Evolutionary conservation across 495 filamentous ascomycete species (phyloP).

Genomic region (Annulohypoxylon maeteangense): DNA sequence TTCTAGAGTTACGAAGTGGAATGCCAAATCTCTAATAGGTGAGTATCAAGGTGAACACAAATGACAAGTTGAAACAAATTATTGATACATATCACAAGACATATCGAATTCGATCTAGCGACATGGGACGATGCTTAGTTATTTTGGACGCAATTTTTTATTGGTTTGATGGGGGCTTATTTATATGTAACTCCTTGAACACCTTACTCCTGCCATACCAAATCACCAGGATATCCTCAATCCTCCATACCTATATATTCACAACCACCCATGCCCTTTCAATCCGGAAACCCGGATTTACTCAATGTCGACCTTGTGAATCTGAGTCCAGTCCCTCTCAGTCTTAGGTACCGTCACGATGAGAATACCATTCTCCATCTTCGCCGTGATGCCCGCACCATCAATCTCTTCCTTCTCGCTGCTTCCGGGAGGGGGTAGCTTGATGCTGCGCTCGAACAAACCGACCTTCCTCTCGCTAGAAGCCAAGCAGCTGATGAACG

Average conservation of each 20-base stretch:
- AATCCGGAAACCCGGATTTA: slow-evolving; percentile 40
- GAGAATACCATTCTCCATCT: slow-evolving; percentile 68
- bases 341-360: slow-evolving; percentile 74
- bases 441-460: slow-evolving; percentile 75
- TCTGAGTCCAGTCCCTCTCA: slow-evolving; percentile 68
- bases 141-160: slow-evolving; percentile 18
- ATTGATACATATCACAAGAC: slow-evolving; percentile 17
- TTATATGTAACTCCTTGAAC: slow-evolving; percentile 7
- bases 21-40: slow-evolving; percentile 25
- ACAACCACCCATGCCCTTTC: not conserved
- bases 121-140: not conserved
- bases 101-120: not conserved
- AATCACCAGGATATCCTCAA: not conserved
- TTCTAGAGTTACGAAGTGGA: slow-evolving; percentile 14
- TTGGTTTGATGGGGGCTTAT: slow-evolving; percentile 16
- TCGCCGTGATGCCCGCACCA: slow-evolving; percentile 73
- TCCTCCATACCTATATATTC: slow-evolving; percentile 9
- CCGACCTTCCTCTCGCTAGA: slow-evolving; percentile 75
- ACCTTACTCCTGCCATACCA: slow-evolving; percentile 28
- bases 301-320: slow-evolving; percentile 69
- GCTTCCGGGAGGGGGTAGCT: slow-evolving; percentile 58
- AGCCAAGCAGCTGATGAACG: slow-evolving; percentile 70
- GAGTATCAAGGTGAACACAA: slow-evolving; percentile 29
- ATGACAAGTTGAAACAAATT: slow-evolving; percentile 1
- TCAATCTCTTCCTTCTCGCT: slow-evolving; percentile 70